These are phyloP conservation scores for Lipomyces sp. DNA, from an alignment of 805 yeast species.

Conservation along the genomic window DNA sequence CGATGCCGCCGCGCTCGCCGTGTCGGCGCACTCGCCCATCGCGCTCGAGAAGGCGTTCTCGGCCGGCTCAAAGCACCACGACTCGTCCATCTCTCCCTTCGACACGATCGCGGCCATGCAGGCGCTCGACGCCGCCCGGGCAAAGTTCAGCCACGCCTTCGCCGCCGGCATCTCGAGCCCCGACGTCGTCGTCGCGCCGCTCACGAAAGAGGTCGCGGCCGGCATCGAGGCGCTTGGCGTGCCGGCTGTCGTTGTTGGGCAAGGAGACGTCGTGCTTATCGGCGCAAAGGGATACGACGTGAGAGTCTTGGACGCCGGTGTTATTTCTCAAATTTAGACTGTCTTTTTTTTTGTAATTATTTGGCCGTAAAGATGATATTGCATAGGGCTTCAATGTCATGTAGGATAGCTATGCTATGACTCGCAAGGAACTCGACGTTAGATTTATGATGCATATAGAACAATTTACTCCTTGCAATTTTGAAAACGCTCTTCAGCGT, in stretches of 20 bases:
- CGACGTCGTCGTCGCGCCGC: slow-evolving; percentile 18
- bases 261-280: slow-evolving; percentile 7
- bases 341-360: not conserved
- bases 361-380: not conserved
- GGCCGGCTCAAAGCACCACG: not conserved
- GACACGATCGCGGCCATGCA: slow-evolving; percentile 16
- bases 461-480: too few species aligned
- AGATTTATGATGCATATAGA: too few species aligned
- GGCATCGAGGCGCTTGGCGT: slow-evolving; percentile 21
- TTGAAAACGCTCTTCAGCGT: too few species aligned
- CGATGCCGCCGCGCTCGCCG: slow-evolving; percentile 8
- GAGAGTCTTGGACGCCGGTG: slow-evolving; percentile 18
- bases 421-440: too few species aligned
- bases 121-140: slow-evolving; percentile 8
- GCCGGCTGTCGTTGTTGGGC: slow-evolving; percentile 8
- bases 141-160: slow-evolving; percentile 10
- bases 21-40: slow-evolving; percentile 9
- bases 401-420: too few species aligned
- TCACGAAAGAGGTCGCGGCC: not conserved
- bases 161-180: slow-evolving; percentile 24
- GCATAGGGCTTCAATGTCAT: too few species aligned
- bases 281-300: slow-evolving; percentile 21
- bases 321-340: not conserved
- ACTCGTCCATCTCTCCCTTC: slow-evolving; percentile 16
- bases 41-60: slow-evolving; percentile 12